Evolutionary conservation across 1,284 basidiomycete genomes (phyloP).

Genomic region (Tilletia walkeri): DNA sequence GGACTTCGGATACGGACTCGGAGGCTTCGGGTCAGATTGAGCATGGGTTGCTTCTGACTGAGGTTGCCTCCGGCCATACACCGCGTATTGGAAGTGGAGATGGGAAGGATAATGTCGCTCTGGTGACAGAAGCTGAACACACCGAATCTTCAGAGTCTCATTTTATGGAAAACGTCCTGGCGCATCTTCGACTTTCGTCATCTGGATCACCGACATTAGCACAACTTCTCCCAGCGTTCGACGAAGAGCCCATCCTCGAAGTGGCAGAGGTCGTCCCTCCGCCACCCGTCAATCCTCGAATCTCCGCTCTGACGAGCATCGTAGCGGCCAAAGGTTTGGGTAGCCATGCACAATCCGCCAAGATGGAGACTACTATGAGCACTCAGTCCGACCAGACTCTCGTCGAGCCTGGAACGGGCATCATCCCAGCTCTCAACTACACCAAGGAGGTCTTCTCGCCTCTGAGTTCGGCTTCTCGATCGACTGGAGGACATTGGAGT

Average conservation of each 20-base stretch:
- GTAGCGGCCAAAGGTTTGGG: background rate
- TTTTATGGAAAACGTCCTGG: constrained; percentile 12
- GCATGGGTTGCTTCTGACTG: too few species aligned
- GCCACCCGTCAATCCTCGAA: background rate
- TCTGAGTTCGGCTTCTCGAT: background rate
- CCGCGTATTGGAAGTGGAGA: background rate
- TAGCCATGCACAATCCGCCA: background rate
- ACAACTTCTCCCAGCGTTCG: constrained; percentile 10
- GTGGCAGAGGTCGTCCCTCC: background rate
- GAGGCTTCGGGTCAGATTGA: too few species aligned
- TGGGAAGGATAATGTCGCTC: too few species aligned
- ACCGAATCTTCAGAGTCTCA: background rate
- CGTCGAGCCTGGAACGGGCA: background rate
- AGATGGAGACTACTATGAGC: constrained; percentile 1
- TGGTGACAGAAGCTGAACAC: background rate
- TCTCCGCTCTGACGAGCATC: background rate
- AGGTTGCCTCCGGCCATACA: background rate
- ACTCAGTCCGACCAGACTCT: constrained; percentile 11
- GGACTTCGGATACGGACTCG: too few species aligned
- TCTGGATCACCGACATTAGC: background rate
- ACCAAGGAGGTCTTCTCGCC: constrained; percentile 1
- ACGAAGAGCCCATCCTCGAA: background rate
- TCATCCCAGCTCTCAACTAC: background rate
- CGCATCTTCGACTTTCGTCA: background rate
- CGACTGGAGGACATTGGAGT: constrained; percentile 11